These are phyloP conservation scores for Yarrowia divulgata DNA, from an alignment of 805 yeast species.

Conservation along the genomic window DNA sequence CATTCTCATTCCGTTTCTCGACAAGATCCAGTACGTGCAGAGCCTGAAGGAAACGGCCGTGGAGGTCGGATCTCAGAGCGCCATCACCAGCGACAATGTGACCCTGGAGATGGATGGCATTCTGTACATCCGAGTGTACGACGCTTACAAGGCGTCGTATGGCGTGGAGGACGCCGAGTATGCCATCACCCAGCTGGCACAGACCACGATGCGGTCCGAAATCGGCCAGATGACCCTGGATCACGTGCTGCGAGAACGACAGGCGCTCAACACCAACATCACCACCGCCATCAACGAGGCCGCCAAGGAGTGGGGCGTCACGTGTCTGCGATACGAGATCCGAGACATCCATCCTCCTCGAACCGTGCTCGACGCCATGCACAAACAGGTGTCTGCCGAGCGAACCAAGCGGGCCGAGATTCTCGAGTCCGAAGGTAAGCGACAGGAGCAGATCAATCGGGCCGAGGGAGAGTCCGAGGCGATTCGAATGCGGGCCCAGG, in stretches of 20 bases:
- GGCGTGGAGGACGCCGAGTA: conserved; percentile 89
- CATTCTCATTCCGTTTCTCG: conserved; percentile 72
- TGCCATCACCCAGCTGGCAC: conserved; percentile 85
- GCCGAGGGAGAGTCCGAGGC: conserved; percentile 85
- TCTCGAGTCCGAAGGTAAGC: conserved; percentile 82
- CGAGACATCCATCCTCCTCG: conserved; percentile 88
- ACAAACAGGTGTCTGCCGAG: conserved; percentile 87
- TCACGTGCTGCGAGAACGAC: conserved; percentile 79
- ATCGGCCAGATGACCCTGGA: conserved; percentile 84
- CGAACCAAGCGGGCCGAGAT: conserved; percentile 87
- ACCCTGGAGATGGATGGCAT: conserved; percentile 86
- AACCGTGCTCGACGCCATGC: conserved; percentile 89
- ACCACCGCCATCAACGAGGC: conserved; percentile 84
- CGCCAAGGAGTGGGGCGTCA: conserved; percentile 84
- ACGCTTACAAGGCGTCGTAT: conserved; percentile 84
- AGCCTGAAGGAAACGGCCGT: conserved; percentile 83
- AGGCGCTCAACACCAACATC: conserved; percentile 71
- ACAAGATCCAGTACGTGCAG: conserved; percentile 80
- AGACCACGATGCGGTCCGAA: conserved; percentile 89
- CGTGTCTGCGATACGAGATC: conserved; percentile 83
- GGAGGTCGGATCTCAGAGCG: conserved; percentile 83
- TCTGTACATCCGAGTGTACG: conserved; percentile 75
- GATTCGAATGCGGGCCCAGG: conserved; percentile 67
- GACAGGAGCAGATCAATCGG: conserved; percentile 78
- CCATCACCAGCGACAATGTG: conserved; percentile 86